Evolutionary conservation across 2,329 filamentous ascomycete genomes (phyloP), one percentile per base, ranked within the genome.

Genomic region (Trichoderma endophyticum): DNA sequence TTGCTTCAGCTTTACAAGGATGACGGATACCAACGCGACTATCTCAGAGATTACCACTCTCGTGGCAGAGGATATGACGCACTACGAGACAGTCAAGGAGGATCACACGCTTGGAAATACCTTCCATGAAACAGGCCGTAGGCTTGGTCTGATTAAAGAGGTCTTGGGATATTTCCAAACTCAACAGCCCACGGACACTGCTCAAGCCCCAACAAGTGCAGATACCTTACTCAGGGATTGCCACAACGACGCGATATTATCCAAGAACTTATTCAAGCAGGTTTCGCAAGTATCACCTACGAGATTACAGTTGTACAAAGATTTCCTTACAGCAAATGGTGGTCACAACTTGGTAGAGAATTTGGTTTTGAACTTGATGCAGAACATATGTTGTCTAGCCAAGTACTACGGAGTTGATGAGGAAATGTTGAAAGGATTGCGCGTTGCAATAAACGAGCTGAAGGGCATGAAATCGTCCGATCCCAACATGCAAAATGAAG

Each of bases 131-230:
- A 18, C 39, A 48, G 39, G 39, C 9, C 7, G 39, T n/a, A 1
- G 18, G 1, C 39, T 48, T n/a, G 39, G 9, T 21, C 4, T 48
- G 6, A n/a, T 48, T 48, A 3, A 11, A 4, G 0, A 0, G 0
- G 7, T 4, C 18, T 11, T 39, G 36, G 1, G 6, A 3, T 15
- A 1, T 7, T 39, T 39, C 14, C 34, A 3, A 36, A 1, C 34
- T 36, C 14, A 36, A 15, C 34, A 36, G 34, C 34, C 12, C 6
- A 36, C 34, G 6, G 34, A 36, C 12, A 36, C 34, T 36, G 34
- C 34, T 1, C 34, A 36, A 15, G 4, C 4, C 5, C 34, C 6
- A 36, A 1, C 34, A 15, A 36, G 34, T 12, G 12, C 34, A 15
- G 34, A 36, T 18, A 21, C 7, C 18, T n/a, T n/a, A 11, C 39